Evolutionary conservation across 1,139 yeast species (phyloP), one percentile per base, ranked within the genome.

Genomic region (Groenewaldozyma auringiensis): DNA sequence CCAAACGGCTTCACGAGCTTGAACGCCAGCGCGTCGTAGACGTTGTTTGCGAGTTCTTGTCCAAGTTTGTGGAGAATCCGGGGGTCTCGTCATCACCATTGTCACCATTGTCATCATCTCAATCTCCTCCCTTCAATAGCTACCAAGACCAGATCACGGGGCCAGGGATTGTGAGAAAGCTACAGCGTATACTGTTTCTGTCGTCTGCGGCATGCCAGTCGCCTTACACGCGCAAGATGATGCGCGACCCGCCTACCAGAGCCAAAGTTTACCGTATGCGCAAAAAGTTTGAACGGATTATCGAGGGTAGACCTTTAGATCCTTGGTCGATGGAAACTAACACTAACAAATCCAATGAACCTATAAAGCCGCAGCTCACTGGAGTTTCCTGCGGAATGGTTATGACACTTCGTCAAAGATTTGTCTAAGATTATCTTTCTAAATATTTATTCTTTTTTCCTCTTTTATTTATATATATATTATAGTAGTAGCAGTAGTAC

Each of bases 201-300:
- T 3, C 44, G 29, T 6, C 47, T 21, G 3, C 36, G 25, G 11
- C 41, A 11, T 20, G 8, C 11, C 22, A 17, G 4, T 17, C n/a
- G 13, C 16, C 38, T 17, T 42, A 16, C 35, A 37, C 9, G 17
- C 29, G 4, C 44, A 35, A n/a, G n/a, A 39, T n/a, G 14, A 37
- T 32, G n/a, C 40, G 49, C 21, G 53, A 53, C 21, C 56, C 59
- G 1, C 61, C 61, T 8, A 49, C 61, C 2, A 34, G 62, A 20
- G 62, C 62, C 29, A 56, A 49, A 32, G 62, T 58, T 14, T 46
- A 53, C 41, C 48, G 50, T 22, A 47, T 58, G 55, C 50, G 53
- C 25, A 41, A 43, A 40, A 49, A 51, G 51, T 54, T 58, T 47
- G 62, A 58, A 42, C 45, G 43, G 35, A 21, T 47, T 21, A 47